Base-by-base conservation (phyloP, 345 rosid species). In the Passiflora organensis region DNA sequence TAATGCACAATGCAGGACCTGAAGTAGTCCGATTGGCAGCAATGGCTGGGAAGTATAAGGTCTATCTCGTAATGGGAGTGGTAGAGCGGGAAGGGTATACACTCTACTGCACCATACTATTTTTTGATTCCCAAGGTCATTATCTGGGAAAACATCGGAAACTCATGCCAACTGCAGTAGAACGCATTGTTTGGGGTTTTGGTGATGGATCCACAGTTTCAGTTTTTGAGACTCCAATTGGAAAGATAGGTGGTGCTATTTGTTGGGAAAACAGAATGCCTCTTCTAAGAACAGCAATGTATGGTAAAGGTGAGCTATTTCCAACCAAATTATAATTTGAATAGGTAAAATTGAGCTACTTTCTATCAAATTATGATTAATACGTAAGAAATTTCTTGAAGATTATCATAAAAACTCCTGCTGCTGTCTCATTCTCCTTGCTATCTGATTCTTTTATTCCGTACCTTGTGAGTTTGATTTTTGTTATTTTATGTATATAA, bases 211-310 rank as follows among this genome's bases (percentile, higher is more conserved):
- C 93, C 0, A 91, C 91, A 2, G 82, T 91, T 53, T 91, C 94
- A 6, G 94, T 91, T 51, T 78, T 86, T 32, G 87, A 86, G 34
- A 84, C 95, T 19, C 82, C 91, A 2, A 59, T 88, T 28, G 95
- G 96, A 10, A 91, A 88, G 71, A 82, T 91, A 0, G 96, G 96
- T 19, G 95, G 93, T 50, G 96, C 93, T 38, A 80, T 91, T 57
- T 91, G 95, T 68, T 91, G 96, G 96, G 95, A 91, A 55, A 91
- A 88, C 60, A 78, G 82, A 72, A 91, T 91, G 96, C 98, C 98
- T 11, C 86, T 90, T 59, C 78, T 86, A 16, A 79, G 96, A 72
- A 86, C 91, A 36, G 98, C 98, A 18, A 78, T 91, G 87, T 91
- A 86, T 75, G 94, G 76, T 47, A 82, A 88, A 86, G 96, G 98